Percentiles rank a stretch among this genome's conserved stretches.
phyloP scores from a whole-genome alignment of 2,329 filamentous ascomycete species.

The Colletotrichum plurivorum region DNA sequence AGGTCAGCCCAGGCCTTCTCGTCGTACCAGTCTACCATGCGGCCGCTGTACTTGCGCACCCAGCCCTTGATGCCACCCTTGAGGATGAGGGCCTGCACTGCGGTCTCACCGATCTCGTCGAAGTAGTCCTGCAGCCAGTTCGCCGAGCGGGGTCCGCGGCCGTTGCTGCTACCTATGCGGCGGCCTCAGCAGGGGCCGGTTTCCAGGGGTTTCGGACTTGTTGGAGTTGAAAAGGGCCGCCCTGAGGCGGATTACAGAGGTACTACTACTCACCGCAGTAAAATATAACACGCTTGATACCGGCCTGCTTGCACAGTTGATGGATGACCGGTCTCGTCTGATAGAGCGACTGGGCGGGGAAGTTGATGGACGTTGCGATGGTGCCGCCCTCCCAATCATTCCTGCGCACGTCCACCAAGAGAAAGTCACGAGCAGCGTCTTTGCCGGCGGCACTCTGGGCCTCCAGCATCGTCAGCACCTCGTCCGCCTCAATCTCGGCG shows the following conservation, averaged over 20 bases:
- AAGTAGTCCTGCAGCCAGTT: constrained; percentile 72
- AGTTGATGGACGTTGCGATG: constrained; percentile 69
- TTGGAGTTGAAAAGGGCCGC: constrained; percentile 3
- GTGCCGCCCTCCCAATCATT: constrained; percentile 72
- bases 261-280: constrained; percentile 63
- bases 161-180: constrained; percentile 62
- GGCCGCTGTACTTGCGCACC: constrained; percentile 63
- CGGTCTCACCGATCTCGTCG: constrained; percentile 57
- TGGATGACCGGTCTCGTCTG: constrained; percentile 63
- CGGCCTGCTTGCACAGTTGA: constrained; percentile 64
- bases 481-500: constrained; percentile 54
- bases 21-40: constrained; percentile 66
- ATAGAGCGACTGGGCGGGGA: constrained; percentile 69
- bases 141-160: constrained; percentile 66
- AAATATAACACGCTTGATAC: constrained; percentile 64
- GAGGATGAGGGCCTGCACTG: constrained; percentile 62
- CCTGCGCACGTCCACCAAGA: constrained; percentile 68
- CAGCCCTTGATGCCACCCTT: constrained; percentile 69
- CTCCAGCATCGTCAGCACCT: constrained; percentile 59
- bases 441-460: constrained; percentile 48
- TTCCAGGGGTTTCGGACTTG: background rate
- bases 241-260: background rate
- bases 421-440: constrained; percentile 52
- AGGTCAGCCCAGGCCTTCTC: constrained; percentile 52
- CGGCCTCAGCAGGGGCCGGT: constrained; percentile 14